Percentiles rank a stretch among this genome's conserved stretches.
Conservation (phyloP, 1,284 basidiomycete genomes). For the Pseudozyma thailandica region DNA sequence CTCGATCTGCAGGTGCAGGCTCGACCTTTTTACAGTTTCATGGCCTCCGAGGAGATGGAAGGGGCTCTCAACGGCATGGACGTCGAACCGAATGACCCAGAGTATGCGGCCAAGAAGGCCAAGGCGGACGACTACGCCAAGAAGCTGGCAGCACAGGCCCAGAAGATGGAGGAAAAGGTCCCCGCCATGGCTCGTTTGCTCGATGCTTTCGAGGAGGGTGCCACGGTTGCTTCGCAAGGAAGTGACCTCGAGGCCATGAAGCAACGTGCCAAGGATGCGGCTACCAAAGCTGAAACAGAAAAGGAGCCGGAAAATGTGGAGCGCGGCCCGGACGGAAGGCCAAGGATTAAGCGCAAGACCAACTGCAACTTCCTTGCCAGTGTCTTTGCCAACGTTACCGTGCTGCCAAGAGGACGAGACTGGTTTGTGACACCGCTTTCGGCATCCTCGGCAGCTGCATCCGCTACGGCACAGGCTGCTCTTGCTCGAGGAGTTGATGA, state of each 20-base stretch:
- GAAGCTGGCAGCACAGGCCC: constrained; percentile 47
- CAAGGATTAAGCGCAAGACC: constrained; percentile 61
- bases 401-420: constrained; percentile 61
- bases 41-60: constrained; percentile 56
- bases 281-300: constrained; percentile 31
- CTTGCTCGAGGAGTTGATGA: constrained; percentile 32
- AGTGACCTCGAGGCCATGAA: constrained; percentile 62
- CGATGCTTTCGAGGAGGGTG: constrained; percentile 67
- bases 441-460: constrained; percentile 44
- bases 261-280: constrained; percentile 51
- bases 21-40: constrained; percentile 62
- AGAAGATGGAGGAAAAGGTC: constrained; percentile 55
- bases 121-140: constrained; percentile 47
- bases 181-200: constrained; percentile 62
- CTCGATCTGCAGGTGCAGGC: constrained; percentile 73
- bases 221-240: constrained; percentile 54
- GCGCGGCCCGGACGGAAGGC: constrained; percentile 48
- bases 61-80: constrained; percentile 59
- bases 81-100: constrained; percentile 59
- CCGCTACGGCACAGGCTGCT: constrained; percentile 51
- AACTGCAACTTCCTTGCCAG: constrained; percentile 67
- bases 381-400: constrained; percentile 67
- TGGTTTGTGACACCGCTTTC: constrained; percentile 62
- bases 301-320: constrained; percentile 48
- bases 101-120: constrained; percentile 58